Conservation (phyloP, 2,329 filamentous ascomycete genomes). For the Ophiosphaerella korrae region DNA sequence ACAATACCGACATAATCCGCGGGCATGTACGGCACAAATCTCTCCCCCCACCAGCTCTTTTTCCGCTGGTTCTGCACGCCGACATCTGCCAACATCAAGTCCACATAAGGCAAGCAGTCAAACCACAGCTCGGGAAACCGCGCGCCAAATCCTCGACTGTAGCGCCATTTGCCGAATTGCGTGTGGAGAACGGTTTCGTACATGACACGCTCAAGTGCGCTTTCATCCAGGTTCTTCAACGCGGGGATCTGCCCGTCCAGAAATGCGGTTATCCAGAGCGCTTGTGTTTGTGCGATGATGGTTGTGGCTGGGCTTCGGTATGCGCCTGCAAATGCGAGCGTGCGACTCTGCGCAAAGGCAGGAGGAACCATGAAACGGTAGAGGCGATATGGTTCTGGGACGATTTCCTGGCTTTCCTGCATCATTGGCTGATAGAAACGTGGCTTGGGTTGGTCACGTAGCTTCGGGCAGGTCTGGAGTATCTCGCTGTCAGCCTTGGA, state of each 20-base stretch:
- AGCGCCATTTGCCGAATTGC: conserved; percentile 38
- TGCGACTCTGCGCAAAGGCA: conserved; percentile 11
- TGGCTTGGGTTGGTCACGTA: conserved; percentile 56
- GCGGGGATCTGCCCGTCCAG: conserved; percentile 57
- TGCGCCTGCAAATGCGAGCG: conserved; percentile 47
- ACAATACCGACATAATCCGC: conserved; percentile 33
- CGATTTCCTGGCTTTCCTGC: conserved; percentile 4
- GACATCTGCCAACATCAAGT: conserved; percentile 34
- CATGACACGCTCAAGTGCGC: conserved; percentile 11
- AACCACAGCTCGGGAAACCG: conserved; percentile 38
- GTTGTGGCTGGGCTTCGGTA: conserved; percentile 46
- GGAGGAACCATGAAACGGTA: conserved; percentile 53
- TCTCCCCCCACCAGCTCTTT: conserved; percentile 26
- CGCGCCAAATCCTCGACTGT: conserved; percentile 35
- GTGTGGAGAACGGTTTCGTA: conserved; percentile 38
- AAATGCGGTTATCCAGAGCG: conserved; percentile 63
- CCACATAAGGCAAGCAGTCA: conserved; percentile 37
- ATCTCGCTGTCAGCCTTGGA: conserved; percentile 58
- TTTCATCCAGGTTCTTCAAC: not conserved
- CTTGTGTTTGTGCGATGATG: conserved; percentile 45
- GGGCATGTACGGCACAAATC: conserved; percentile 29
- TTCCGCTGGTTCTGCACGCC: conserved; percentile 30
- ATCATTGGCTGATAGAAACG: conserved; percentile 11
- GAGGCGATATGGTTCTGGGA: conserved; percentile 47
- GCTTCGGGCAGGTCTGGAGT: conserved; percentile 57